Evolutionary conservation across 106 monocot species (phyloP).

Genomic region (Apostasia ramifera): DNA sequence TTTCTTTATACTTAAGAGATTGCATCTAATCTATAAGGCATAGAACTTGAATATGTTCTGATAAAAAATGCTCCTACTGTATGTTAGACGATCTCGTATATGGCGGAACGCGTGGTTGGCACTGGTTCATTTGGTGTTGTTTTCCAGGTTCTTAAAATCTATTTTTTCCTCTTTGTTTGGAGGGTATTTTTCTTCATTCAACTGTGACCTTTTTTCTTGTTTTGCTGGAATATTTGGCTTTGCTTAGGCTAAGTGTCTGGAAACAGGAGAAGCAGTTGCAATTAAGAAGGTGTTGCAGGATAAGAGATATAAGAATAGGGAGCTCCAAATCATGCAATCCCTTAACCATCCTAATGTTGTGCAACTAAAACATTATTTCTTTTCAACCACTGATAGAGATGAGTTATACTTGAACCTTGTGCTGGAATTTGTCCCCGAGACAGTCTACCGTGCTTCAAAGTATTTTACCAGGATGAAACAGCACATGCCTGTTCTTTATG

Average conservation of each 20-base stretch:
- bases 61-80: slow-evolving; percentile 4
- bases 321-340: slow-evolving; percentile 70
- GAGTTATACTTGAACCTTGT: slow-evolving; percentile 88
- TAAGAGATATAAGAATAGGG: slow-evolving; percentile 82
- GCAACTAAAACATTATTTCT: slow-evolving; percentile 69
- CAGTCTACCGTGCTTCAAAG: slow-evolving; percentile 54
- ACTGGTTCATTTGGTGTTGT: slow-evolving; percentile 93
- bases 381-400: slow-evolving; percentile 70
- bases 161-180: too few relatives aligned
- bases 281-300: slow-evolving; percentile 90
- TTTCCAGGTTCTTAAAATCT: slow-evolving; percentile 50
- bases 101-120: slow-evolving; percentile 85
- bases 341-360: slow-evolving; percentile 90
- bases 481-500: slow-evolving; percentile 67
- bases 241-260: slow-evolving; percentile 67
- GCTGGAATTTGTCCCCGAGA: slow-evolving; percentile 76
- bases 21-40: neutral
- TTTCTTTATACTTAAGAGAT: neutral
- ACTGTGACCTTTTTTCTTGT: neutral
- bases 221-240: neutral
- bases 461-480: slow-evolving; percentile 54
- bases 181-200: neutral
- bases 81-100: slow-evolving; percentile 66
- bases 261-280: slow-evolving; percentile 79
- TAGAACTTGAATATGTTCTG: neutral